Base-by-base conservation (phyloP, 2,329 filamentous ascomycete genomes). In the Botrytis fabae region DNA sequence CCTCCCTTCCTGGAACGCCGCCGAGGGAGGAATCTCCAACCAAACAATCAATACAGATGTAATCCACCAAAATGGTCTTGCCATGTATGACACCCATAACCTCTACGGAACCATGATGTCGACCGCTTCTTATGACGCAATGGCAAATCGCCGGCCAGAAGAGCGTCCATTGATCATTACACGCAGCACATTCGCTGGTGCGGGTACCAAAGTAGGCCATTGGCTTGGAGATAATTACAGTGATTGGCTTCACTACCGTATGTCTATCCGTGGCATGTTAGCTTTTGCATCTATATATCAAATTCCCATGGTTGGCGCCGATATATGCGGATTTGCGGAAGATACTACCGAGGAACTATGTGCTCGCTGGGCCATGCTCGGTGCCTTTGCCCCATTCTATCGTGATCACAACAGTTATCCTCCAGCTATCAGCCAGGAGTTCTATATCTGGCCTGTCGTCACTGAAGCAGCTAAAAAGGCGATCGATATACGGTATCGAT, bases 81-180 rank as follows among this genome's bases (percentile, higher is more conserved):
- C 85, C 32, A 89, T 92, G 81, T 93, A 93, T 79, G 93, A 95
- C 77, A 92, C 90, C 0, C 93, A 95, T 80, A 94, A 94, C 77
- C 81, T 94, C 1, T 94, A 93, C 80, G 93, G 93, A 1, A 87
- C 88, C 12, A 90, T 93, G 89, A 95, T 94, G 92, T 91, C 90
- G 1, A 82, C 85, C 28, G 83, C 88, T 7, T 92, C 91, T 0
- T 86, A 88, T 70, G 81, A 86, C 20, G 90, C 92, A 1, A 92
- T 95, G 91, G 81, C 89, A 10, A 81, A 84, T 20, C 88, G 92
- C 14, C 87, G 91, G 0, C 91, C 92, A 0, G 80, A 81, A 0
- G 82, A 89, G 8, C 88, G 92, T 0, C 92, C 93, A 1, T 80
- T 95, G 73, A 85, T 95, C 65, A 92, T 95, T 76, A 93, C 92